Percentiles rank a stretch among this genome's conserved stretches.
Evolutionary conservation across 352 stramenopile genomes (phyloP).

Genomic region (Globisporangium perplexum): DNA sequence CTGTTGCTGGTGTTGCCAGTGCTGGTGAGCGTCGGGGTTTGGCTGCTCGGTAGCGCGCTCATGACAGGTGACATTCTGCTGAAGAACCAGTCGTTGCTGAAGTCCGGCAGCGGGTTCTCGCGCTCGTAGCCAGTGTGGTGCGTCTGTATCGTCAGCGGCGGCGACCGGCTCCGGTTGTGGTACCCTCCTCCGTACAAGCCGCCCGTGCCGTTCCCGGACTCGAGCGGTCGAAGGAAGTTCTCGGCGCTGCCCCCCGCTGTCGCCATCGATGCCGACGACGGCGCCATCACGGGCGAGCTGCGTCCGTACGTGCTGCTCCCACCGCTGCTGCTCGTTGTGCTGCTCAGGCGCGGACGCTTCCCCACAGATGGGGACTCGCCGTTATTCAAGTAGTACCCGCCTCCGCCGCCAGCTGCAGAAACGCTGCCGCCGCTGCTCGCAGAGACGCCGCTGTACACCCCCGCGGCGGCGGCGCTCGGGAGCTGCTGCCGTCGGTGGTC

Average conservation of each 20-base stretch:
- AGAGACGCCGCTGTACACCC: background rate
- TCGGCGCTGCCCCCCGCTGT: constrained; percentile 1
- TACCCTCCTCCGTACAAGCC: constrained; percentile 18
- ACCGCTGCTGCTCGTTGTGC: constrained; percentile 19
- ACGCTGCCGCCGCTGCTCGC: constrained; percentile 1
- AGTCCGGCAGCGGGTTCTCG: constrained; percentile 43
- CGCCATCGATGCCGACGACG: constrained; percentile 3
- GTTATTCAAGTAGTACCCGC: constrained; percentile 6
- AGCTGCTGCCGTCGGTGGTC: constrained; percentile 14
- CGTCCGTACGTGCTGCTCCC: constrained; percentile 17
- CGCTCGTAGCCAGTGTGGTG: constrained; percentile 23
- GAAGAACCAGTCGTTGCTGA: constrained; percentile 38
- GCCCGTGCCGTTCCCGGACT: constrained; percentile 7
- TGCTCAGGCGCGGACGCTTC: constrained; percentile 18
- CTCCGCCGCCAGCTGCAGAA: background rate
- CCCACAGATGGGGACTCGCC: constrained; percentile 10
- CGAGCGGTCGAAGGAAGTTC: constrained; percentile 17
- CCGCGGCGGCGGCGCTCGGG: background rate
- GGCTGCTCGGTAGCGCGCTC: constrained; percentile 5
- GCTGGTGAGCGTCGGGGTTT: background rate
- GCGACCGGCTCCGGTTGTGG: background rate
- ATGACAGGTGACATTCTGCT: constrained; percentile 17
- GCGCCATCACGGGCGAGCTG: constrained; percentile 12
- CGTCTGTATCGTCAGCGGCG: constrained; percentile 11
- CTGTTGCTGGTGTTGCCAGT: constrained; percentile 8